Evolutionary conservation across 495 filamentous ascomycete genomes (phyloP).

Genomic region (Aspergillus incahuasiensis): DNA sequence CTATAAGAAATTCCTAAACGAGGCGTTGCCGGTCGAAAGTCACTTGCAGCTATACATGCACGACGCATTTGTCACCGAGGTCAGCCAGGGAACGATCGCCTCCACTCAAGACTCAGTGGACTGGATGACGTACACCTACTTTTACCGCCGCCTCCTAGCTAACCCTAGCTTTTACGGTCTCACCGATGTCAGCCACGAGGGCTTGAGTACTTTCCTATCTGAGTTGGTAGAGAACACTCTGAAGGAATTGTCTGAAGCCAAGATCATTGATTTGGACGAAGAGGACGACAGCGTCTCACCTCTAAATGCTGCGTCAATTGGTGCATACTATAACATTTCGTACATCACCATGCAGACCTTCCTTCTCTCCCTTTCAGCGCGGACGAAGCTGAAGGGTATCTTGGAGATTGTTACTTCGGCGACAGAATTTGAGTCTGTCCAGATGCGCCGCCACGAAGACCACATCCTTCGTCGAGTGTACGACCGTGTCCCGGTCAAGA

Average conservation of each 20-base stretch:
- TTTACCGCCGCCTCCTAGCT: slow-evolving; percentile 92
- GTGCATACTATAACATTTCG: slow-evolving; percentile 98
- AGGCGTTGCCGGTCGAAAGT: slow-evolving; percentile 92
- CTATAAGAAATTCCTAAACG: slow-evolving; percentile 97
- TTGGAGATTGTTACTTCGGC: slow-evolving; percentile 96
- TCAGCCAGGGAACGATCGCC: slow-evolving; percentile 86
- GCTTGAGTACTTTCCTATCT: slow-evolving; percentile 87
- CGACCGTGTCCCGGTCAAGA: slow-evolving; percentile 91
- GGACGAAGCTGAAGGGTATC: slow-evolving; percentile 92
- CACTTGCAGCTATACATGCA: slow-evolving; percentile 87
- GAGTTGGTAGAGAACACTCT: slow-evolving; percentile 92
- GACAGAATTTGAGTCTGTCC: slow-evolving; percentile 92
- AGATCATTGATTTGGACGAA: slow-evolving; percentile 95
- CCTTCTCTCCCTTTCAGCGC: slow-evolving; percentile 83
- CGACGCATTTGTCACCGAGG: slow-evolving; percentile 94
- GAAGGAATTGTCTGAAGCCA: slow-evolving; percentile 85
- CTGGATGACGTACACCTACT: slow-evolving; percentile 98
- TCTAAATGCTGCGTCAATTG: slow-evolving; percentile 94
- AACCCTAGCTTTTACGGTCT: slow-evolving; percentile 97
- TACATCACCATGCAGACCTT: slow-evolving; percentile 99
- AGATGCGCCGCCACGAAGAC: slow-evolving; percentile 91
- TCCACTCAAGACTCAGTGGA: slow-evolving; percentile 97
- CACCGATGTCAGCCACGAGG: slow-evolving; percentile 84
- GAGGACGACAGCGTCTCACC: slow-evolving; percentile 89
- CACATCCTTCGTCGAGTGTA: slow-evolving; percentile 86